These are phyloP conservation scores for Opeltia flavorubescens DNA, from an alignment of 495 filamentous ascomycete genomes.

Conservation along the genomic window DNA sequence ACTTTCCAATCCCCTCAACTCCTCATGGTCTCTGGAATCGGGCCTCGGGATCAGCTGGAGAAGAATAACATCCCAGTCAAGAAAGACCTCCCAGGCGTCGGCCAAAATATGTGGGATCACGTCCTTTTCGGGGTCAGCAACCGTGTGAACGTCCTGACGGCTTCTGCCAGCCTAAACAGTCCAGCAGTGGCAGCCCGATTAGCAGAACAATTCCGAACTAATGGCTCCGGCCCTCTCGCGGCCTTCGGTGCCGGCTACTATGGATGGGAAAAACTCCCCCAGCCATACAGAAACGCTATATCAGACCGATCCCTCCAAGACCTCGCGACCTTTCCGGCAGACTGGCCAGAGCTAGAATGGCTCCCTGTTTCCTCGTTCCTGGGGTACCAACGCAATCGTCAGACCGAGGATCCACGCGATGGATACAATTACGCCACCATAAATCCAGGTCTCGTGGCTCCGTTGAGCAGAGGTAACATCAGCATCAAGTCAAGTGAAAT, in stretches of 20 bases:
- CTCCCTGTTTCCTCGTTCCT: constrained; percentile 17
- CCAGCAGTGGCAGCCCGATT: not conserved
- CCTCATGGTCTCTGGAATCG: constrained; percentile 38
- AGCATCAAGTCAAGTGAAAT: constrained; percentile 32
- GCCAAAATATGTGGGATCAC: constrained; percentile 32
- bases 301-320: not conserved
- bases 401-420: constrained; percentile 16
- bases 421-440: constrained; percentile 35
- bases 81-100: constrained; percentile 28
- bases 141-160: not conserved
- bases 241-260: constrained; percentile 9
- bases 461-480: constrained; percentile 39
- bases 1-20: constrained; percentile 36
- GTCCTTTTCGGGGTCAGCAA: constrained; percentile 9
- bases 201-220: not conserved
- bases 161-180: not conserved
- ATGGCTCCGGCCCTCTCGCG: constrained; percentile 20
- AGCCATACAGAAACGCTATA: not conserved
- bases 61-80: constrained; percentile 26
- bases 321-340: constrained; percentile 2
- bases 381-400: constrained; percentile 2
- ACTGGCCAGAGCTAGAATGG: constrained; percentile 37
- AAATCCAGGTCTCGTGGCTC: constrained; percentile 27
- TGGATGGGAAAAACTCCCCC: constrained; percentile 6
- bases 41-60: constrained; percentile 23